A percentile compares a stretch with the other conserved stretches of the same genome.
Conservation (phyloP, 1,284 basidiomycete species). For the Rhodofomes roseus region DNA sequence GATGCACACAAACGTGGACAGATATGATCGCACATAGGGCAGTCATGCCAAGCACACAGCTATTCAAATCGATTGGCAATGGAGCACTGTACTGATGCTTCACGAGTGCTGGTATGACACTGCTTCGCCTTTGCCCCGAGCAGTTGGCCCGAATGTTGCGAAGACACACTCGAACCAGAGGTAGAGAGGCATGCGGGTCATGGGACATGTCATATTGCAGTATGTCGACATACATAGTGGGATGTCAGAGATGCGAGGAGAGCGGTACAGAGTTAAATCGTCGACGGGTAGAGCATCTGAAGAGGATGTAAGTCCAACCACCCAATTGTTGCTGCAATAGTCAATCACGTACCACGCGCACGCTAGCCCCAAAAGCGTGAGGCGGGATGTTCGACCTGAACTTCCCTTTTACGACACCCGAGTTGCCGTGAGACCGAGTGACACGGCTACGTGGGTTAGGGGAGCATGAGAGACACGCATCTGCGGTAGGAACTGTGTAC, state of each 20-base stretch:
- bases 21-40: no score
- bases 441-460: constrained; percentile 57
- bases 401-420: constrained; percentile 97
- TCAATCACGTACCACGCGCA: constrained; percentile 77
- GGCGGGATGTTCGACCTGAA: constrained; percentile 97
- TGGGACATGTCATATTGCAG: constrained; percentile 11
- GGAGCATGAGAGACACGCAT: not conserved
- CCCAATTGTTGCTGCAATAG: not conserved
- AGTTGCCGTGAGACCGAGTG: constrained; percentile 91
- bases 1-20: no score
- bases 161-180: no score
- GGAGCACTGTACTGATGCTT: no score
- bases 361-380: constrained; percentile 90
- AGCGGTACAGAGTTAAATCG: constrained; percentile 36
- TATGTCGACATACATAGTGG: constrained; percentile 25
- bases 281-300: constrained; percentile 54
- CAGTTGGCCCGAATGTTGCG: no score
- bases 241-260: constrained; percentile 25
- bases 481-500: constrained; percentile 20
- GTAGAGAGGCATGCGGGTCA: not conserved
- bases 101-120: no score
- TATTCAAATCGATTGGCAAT: no score
- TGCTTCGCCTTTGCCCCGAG: no score
- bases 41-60: no score
- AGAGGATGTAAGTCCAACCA: not conserved